Base-by-base conservation (phyloP, 2,329 filamentous ascomycete genomes). In the Teratosphaeria zuluensis region DNA sequence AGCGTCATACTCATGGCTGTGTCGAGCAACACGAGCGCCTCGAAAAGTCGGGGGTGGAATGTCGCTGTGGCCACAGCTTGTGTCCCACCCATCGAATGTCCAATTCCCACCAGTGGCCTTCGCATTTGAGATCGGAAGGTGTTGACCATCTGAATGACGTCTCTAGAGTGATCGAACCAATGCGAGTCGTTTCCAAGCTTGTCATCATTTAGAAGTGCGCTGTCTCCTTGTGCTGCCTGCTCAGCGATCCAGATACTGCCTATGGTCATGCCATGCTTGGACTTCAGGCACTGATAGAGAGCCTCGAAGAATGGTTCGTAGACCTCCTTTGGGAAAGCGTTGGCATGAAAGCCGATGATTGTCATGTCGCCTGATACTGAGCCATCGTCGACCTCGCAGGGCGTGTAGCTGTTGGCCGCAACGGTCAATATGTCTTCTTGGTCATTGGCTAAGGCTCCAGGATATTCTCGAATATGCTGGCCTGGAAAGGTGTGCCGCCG, bases 111-210 rank as follows among this genome's bases (percentile, higher is more conserved):
- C 24, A 96, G 79, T 1, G 92, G 92, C 0, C 87, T 86, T 7
- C 88, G 86, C 80, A 94, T 90, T 62, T 88, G 78, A 9, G 80
- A 76, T 48, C 90, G 88, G 74, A 95, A 92, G 55, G 83, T 79
- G 73, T 96, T 96, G 76, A 92, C 82, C 73, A 96, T 81, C 69
- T 91, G 84, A n/a, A 92, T 79, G 5, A 96, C 82, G 72, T 96
- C 92, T 51, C 92, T 84, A 54, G 88, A 77, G 71, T 92, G 85
- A 74, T 97, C 92, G 62, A 85, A 81, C 91, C 91, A 96, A 65
- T 83, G 84, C 33, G 90, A 56, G 42, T 60, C 58, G 38, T 60
- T 56, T 14, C 58, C 56, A 30, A 58, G 58, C 55, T 35, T 55
- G 28, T 21, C 3, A 72, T 90, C 86, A 72, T 96, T 96, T 46